These are phyloP conservation scores for Gymnopilus junonius DNA, from an alignment of 768 basidiomycete species.

Conservation along the genomic window DNA sequence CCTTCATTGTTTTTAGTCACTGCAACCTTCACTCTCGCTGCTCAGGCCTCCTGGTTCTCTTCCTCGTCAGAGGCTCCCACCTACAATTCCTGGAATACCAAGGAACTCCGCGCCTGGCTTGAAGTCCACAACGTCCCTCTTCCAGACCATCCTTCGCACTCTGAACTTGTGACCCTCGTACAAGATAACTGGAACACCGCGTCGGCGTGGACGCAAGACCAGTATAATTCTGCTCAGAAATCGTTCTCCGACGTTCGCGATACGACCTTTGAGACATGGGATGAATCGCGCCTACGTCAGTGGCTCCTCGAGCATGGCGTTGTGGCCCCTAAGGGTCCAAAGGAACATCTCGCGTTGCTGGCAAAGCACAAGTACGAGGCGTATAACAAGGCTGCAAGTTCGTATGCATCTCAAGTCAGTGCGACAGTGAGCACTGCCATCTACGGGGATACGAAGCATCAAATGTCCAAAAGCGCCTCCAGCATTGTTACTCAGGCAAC, in stretches of 20 bases:
- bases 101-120: slow-evolving; percentile 72
- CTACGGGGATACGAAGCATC: not conserved
- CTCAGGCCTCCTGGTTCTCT: slow-evolving; percentile 59
- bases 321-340: slow-evolving; percentile 77
- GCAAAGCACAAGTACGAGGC: slow-evolving; percentile 73
- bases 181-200: slow-evolving; percentile 63
- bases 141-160: slow-evolving; percentile 48
- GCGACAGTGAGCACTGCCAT: slow-evolving; percentile 38
- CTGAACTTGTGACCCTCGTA: slow-evolving; percentile 52
- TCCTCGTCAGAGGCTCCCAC: slow-evolving; percentile 33
- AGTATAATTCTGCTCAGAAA: slow-evolving; percentile 66
- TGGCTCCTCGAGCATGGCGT: slow-evolving; percentile 89
- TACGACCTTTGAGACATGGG: slow-evolving; percentile 77
- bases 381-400: slow-evolving; percentile 63
- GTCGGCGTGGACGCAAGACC: slow-evolving; percentile 63
- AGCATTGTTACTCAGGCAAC: slow-evolving; percentile 36
- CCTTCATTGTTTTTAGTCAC: slow-evolving; percentile 24
- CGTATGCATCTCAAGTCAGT: slow-evolving; percentile 54
- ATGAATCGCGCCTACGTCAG: slow-evolving; percentile 79
- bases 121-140: slow-evolving; percentile 63
- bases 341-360: slow-evolving; percentile 78
- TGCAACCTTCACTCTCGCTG: slow-evolving; percentile 34
- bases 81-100: slow-evolving; percentile 61
- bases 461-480: slow-evolving; percentile 25
- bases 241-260: slow-evolving; percentile 63